A percentile compares a stretch with the other conserved stretches of the same genome.
Conservation (phyloP, 768 basidiomycete species). For the Trametes punicea region DNA sequence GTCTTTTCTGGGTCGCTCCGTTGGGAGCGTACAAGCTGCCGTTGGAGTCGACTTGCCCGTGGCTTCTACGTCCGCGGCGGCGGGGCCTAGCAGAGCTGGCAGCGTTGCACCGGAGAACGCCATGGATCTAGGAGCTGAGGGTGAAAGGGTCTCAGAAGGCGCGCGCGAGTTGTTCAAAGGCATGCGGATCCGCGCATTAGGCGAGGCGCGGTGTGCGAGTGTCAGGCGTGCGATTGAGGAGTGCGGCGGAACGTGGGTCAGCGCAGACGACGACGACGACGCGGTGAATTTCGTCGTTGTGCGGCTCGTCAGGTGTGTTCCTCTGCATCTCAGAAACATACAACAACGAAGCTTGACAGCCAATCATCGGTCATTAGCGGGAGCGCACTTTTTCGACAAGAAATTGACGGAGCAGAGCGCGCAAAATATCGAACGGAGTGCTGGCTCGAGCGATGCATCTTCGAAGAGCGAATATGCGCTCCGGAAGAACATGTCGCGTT, state of each 20-base stretch:
- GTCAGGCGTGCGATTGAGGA: slow-evolving; percentile 61
- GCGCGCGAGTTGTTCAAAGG: slow-evolving; percentile 47
- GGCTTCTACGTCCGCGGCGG: slow-evolving; percentile 16
- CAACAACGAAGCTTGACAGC: no score
- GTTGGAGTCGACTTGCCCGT: slow-evolving; percentile 11
- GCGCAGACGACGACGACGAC: slow-evolving; percentile 36
- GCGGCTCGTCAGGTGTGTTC: slow-evolving; percentile 63
- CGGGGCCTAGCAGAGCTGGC: not conserved
- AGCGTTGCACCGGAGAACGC: slow-evolving; percentile 2
- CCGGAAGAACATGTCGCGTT: slow-evolving; percentile 70
- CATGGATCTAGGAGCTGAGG: not conserved
- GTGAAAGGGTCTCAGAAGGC: slow-evolving; percentile 16
- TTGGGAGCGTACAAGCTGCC: slow-evolving; percentile 11
- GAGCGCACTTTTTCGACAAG: slow-evolving; percentile 60
- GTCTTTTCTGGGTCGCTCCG: slow-evolving; percentile 5
- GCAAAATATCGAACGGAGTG: slow-evolving; percentile 82
- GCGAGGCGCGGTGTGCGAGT: slow-evolving; percentile 57
- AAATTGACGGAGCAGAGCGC: slow-evolving; percentile 44
- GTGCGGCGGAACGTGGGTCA: slow-evolving; percentile 52
- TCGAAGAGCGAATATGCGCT: slow-evolving; percentile 65
- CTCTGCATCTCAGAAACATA: no score
- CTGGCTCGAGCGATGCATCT: slow-evolving; percentile 88
- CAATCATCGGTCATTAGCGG: slow-evolving; percentile 48
- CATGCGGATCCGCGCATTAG: slow-evolving; percentile 54
- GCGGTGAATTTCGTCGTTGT: slow-evolving; percentile 66